Conservation (phyloP, 108 stramenopile genomes). For the Nannochloropsis gaditana region DNA sequence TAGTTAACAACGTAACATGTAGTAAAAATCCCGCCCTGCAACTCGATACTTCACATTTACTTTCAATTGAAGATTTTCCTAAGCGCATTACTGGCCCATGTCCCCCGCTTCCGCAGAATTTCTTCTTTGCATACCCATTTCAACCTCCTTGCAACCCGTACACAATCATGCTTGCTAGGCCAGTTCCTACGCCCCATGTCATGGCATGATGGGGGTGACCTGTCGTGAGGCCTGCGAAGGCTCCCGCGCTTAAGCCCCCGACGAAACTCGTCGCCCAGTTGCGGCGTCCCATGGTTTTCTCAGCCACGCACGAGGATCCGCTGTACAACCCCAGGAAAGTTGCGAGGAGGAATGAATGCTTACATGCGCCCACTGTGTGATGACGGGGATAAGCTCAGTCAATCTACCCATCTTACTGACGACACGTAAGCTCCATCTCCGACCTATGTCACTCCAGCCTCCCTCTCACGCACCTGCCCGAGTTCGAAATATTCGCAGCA, state of each 20-base stretch:
- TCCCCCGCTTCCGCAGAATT: not conserved
- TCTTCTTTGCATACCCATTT: not conserved
- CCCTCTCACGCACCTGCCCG: not conserved
- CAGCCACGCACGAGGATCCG: not conserved
- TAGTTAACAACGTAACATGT: too few relatives aligned
- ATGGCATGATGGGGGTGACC: not conserved
- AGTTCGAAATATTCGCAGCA: not conserved
- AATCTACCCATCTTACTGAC: not conserved
- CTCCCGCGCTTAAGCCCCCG: not conserved
- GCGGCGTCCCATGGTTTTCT: not conserved
- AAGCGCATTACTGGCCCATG: not conserved
- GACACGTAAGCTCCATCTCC: not conserved
- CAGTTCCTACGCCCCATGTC: not conserved
- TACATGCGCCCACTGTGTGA: not conserved
- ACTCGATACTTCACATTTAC: too few relatives aligned
- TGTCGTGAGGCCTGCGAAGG: not conserved
- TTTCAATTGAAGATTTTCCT: too few relatives aligned
- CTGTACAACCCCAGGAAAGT: not conserved
- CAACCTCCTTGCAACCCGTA: not conserved
- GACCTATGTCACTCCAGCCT: not conserved
- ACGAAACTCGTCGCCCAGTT: slow-evolving; percentile 13
- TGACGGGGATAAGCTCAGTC: not conserved
- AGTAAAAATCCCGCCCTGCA: too few relatives aligned
- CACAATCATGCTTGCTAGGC: not conserved
- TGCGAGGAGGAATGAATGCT: not conserved